Conservation (phyloP, 352 stramenopile genomes). For the Pythium insidiosum region DNA sequence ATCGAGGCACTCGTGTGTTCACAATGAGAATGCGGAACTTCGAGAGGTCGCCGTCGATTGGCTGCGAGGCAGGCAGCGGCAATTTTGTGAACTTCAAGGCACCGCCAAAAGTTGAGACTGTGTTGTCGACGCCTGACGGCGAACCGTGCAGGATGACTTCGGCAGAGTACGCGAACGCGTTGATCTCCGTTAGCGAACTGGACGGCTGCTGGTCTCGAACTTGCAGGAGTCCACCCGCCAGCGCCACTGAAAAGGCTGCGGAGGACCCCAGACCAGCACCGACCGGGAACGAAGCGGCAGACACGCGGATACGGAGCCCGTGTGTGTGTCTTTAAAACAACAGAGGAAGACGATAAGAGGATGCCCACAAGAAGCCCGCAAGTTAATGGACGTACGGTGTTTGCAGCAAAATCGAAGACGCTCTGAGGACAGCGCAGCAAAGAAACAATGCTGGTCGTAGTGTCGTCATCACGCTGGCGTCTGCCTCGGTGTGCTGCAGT, state of each 20-base stretch:
- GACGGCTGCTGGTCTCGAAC: conserved; percentile 12
- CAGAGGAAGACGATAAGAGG: no score
- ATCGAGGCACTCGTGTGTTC: conserved; percentile 88
- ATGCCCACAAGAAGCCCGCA: no score
- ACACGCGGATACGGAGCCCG: conserved; percentile 34
- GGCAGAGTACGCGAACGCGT: conserved; percentile 79
- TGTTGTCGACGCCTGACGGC: conserved; percentile 91
- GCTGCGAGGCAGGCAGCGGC: conserved; percentile 30
- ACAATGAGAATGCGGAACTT: conserved; percentile 83
- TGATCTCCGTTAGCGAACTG: conserved; percentile 68
- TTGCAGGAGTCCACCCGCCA: conserved; percentile 53
- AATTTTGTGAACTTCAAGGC: conserved; percentile 74
- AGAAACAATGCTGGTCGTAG: conserved; percentile 54
- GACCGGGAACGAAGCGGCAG: conserved; percentile 58
- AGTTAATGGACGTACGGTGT: no score
- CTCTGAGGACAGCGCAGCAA: conserved; percentile 42
- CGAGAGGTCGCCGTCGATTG: conserved; percentile 43
- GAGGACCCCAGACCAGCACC: conserved; percentile 89
- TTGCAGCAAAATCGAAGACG: conserved; percentile 21
- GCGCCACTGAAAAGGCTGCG: conserved; percentile 82
- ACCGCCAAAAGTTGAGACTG: conserved; percentile 81
- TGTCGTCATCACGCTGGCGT: no score
- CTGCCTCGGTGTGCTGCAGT: no score
- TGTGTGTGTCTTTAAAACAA: neutral
- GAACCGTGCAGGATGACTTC: conserved; percentile 88